Percentiles rank a stretch among this genome's conserved stretches.
These are phyloP conservation scores for Sequoiadendron giganteum DNA, from an alignment of 75 land plant genomes.

Conservation along the genomic window DNA sequence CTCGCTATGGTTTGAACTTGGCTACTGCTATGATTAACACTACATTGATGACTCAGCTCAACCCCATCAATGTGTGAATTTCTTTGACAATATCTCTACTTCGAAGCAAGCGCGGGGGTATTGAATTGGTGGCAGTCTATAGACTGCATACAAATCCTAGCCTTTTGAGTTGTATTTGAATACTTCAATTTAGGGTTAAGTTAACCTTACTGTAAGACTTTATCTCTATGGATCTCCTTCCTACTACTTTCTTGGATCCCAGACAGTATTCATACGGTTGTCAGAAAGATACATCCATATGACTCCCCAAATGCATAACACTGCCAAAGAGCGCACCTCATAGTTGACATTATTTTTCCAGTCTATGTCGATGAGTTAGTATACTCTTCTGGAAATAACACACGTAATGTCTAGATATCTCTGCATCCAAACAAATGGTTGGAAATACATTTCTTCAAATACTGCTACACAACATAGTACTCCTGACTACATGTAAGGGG, in stretches of 20 bases:
- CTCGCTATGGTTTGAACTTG: too few relatives aligned
- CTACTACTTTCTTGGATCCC: background rate
- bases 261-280: background rate
- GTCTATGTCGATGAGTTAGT: too few relatives aligned
- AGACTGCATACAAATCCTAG: background rate
- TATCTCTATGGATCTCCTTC: background rate
- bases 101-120: background rate
- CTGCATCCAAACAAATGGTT: background rate
- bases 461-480: background rate
- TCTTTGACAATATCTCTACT: background rate
- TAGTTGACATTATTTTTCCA: too few relatives aligned
- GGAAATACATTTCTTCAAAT: background rate
- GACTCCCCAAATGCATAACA: background rate
- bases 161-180: background rate
- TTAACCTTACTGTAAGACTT: background rate
- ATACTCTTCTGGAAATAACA: too few relatives aligned
- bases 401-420: background rate
- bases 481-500: background rate
- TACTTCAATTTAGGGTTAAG: background rate
- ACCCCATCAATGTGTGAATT: background rate
- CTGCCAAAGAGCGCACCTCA: background rate
- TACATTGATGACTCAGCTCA: background rate
- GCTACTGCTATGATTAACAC: background rate
- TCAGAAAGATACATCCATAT: background rate
- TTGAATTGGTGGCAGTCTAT: background rate